Base-by-base conservation (phyloP, 306 rosid species). In the Heteromeles arbutifolia region DNA sequence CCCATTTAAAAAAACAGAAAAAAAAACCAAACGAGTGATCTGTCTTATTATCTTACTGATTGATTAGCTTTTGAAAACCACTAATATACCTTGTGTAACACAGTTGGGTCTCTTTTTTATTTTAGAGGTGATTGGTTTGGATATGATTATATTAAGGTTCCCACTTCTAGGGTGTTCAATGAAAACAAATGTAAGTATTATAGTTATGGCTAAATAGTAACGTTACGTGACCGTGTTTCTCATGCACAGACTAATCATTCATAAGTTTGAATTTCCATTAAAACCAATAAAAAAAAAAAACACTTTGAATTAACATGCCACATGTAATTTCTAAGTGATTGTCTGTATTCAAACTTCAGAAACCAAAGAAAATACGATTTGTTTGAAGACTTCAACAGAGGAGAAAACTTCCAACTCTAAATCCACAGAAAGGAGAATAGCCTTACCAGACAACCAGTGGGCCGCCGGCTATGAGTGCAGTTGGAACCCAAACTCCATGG, bases 161-260 rank as follows among this genome's bases (percentile, higher is more conserved):
- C 48, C 14, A 43, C 4, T 43, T 0, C 4, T 43, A 10, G 15
- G 48, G 48, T 43, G 44, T 43, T 50, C 17, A 17, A 50, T 17
- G 8, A 15, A 50, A 50, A 17, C 21, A 50, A 50, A 50, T 50
- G 8, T 50, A 50, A 19, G 1, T 5, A 4, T 5, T 15, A 50
- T 15, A 5, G 0, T 48, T 48, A 0, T 0, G 3, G 3, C 5
- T 48, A 48, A 15, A 15, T 48, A 15, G 8, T 48, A 48, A 48
- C 2, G 3, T 48, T 5, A 15, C 3, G 2, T 48, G 0, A 48
- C 0, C 3, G 0, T 15, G 8, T 15, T 15, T 0, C 0, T 0
- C 2, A 5, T 15, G 0, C 3, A 0, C 54, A 48, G 0, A 48
- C 1, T 48, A 4, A 48, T 15, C 2, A 48, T 7, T 15, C 63